Conservation (phyloP, 2,329 filamentous ascomycete genomes). For the Neonectria ditissima region DNA sequence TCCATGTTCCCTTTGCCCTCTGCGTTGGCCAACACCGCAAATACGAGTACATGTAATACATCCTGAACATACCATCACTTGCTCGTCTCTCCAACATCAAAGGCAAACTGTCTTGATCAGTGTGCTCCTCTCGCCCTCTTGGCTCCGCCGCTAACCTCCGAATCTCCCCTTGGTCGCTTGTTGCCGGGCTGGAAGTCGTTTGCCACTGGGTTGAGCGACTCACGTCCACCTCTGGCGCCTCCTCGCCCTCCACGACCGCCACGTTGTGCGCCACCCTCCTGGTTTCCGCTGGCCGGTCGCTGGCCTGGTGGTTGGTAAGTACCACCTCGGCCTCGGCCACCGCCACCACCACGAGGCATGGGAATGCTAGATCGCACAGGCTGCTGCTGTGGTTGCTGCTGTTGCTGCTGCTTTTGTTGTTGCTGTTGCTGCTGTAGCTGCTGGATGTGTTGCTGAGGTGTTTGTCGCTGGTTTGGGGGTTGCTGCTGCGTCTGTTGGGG, state of each 20-base stretch:
- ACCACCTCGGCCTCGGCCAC: slow-evolving; percentile 53
- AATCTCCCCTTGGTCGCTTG: slow-evolving; percentile 69
- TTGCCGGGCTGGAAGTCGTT: slow-evolving; percentile 69
- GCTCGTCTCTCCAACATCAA: slow-evolving; percentile 12
- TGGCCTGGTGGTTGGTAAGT: slow-evolving; percentile 54
- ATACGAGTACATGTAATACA: slow-evolving; percentile 43
- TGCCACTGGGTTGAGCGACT: slow-evolving; percentile 62
- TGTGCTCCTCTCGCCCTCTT: slow-evolving; percentile 58
- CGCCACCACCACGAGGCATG: slow-evolving; percentile 55
- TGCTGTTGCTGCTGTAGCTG: slow-evolving; percentile 32
- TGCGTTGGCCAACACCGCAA: slow-evolving; percentile 27
- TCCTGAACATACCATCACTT: slow-evolving; percentile 26
- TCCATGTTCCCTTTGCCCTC: slow-evolving; percentile 30
- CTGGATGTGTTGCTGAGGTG: slow-evolving; percentile 15
- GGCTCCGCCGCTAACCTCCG: slow-evolving; percentile 55
- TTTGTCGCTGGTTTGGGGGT: slow-evolving; percentile 37
- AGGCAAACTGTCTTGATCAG: slow-evolving; percentile 36
- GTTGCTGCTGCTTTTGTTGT: slow-evolving; percentile 37
- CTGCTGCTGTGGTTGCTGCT: slow-evolving; percentile 34
- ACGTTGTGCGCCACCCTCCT: slow-evolving; percentile 49
- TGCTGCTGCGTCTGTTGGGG: slow-evolving; percentile 33
- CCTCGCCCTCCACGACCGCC: slow-evolving; percentile 56
- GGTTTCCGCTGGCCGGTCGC: slow-evolving; percentile 50
- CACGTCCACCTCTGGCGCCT: slow-evolving; percentile 55
- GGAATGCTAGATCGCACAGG: slow-evolving; percentile 53